These are phyloP conservation scores for Monosporascus sp. DNA, from an alignment of 2,329 filamentous ascomycete genomes.

Conservation along the genomic window DNA sequence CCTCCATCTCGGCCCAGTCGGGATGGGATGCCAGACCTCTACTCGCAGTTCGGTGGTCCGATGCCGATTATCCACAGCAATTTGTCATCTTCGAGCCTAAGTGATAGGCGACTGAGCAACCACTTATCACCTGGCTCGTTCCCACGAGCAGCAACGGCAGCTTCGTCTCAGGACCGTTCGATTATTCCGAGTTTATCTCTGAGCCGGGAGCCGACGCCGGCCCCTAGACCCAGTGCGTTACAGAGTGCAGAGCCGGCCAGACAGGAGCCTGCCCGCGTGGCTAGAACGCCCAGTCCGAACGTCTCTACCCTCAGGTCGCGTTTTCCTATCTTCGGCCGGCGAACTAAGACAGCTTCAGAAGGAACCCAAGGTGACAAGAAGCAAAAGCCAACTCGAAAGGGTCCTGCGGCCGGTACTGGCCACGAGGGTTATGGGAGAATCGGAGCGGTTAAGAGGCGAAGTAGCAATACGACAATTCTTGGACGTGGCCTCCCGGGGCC, in stretches of 20 bases:
- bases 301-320: slow-evolving; percentile 54
- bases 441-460: slow-evolving; percentile 56
- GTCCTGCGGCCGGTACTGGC: slow-evolving; percentile 85
- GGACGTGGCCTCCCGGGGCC: slow-evolving; percentile 39
- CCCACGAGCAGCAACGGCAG: slow-evolving; percentile 30
- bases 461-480: slow-evolving; percentile 50
- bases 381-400: slow-evolving; percentile 60
- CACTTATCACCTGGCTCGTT: slow-evolving; percentile 28
- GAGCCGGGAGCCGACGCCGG: slow-evolving; percentile 31
- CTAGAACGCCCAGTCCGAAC: slow-evolving; percentile 50
- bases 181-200: slow-evolving; percentile 23
- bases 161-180: slow-evolving; percentile 26
- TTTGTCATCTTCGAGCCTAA: slow-evolving; percentile 43
- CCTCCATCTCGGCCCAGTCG: slow-evolving; percentile 61
- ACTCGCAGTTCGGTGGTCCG: slow-evolving; percentile 47
- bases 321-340: slow-evolving; percentile 74
- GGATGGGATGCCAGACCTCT: slow-evolving; percentile 60
- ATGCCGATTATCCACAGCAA: slow-evolving; percentile 59
- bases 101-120: slow-evolving; percentile 41
- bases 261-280: slow-evolving; percentile 21
- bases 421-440: slow-evolving; percentile 79
- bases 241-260: slow-evolving; percentile 15
- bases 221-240: slow-evolving; percentile 13
- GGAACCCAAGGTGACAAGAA: slow-evolving; percentile 45
- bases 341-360: slow-evolving; percentile 58